phyloP scores from a whole-genome alignment of 805 yeast genomes.

The Wickerhamomyces pijperi region DNA sequence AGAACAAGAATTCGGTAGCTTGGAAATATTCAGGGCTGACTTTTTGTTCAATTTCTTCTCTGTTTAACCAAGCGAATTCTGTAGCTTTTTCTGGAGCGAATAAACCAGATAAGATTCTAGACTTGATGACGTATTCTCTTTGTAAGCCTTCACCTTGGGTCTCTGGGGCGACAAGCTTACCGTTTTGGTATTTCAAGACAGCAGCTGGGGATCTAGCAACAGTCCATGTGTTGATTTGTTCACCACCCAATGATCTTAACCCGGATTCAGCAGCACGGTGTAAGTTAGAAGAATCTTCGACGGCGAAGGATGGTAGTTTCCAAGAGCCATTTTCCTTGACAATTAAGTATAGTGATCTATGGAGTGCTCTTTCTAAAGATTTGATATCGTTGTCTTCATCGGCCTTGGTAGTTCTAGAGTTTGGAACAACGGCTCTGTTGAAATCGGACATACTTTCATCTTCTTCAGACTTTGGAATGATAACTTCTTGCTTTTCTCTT shows the following conservation, averaged over 20 bases:
- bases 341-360: constrained; percentile 70
- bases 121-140: constrained; percentile 69
- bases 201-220: constrained; percentile 88
- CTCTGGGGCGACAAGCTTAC: constrained; percentile 11
- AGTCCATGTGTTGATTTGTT: constrained; percentile 69
- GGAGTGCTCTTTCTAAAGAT: constrained; percentile 69
- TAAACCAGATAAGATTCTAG: constrained; percentile 79
- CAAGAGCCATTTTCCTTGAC: constrained; percentile 44
- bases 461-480: constrained; percentile 48
- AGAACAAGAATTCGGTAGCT: constrained; percentile 32
- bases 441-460: constrained; percentile 38
- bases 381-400: constrained; percentile 51
- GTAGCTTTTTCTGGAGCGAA: constrained; percentile 33
- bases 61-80: constrained; percentile 75
- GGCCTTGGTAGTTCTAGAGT: constrained; percentile 67
- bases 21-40: constrained; percentile 45
- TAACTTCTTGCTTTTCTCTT: constrained; percentile 64
- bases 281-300: constrained; percentile 34
- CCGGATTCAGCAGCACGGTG: constrained; percentile 71
- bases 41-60: constrained; percentile 55
- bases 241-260: constrained; percentile 61
- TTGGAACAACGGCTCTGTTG: constrained; percentile 56
- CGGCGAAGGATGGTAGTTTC: constrained; percentile 69
- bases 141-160: constrained; percentile 12
- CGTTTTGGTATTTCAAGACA: constrained; percentile 33